These are phyloP conservation scores for Euryodendron excelsum DNA, from an alignment of 148 eudicot genomes.

Conservation along the genomic window DNA sequence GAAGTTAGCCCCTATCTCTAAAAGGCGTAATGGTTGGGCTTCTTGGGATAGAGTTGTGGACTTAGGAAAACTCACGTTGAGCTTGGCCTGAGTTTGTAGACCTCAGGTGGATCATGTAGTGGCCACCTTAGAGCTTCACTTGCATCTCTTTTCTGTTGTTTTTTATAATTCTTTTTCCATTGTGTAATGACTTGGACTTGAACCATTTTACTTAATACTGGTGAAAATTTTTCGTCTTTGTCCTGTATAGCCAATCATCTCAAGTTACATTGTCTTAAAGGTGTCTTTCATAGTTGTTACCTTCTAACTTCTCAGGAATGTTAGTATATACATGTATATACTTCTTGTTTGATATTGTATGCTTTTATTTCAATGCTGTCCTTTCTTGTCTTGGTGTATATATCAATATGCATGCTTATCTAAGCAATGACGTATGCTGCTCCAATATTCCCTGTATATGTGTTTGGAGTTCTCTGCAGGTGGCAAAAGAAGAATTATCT, in stretches of 20 bases:
- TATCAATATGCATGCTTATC: not conserved
- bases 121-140: not conserved
- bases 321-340: not conserved
- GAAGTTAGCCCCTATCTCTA: not conserved
- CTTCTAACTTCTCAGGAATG: not conserved
- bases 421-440: constrained; percentile 6
- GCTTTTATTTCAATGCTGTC: no score
- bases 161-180: no score
- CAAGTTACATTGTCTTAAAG: not conserved
- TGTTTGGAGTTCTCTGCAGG: constrained; percentile 39
- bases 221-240: not conserved
- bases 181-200: no score
- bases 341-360: no score
- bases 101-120: not conserved
- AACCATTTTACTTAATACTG: not conserved
- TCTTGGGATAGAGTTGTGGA: not conserved
- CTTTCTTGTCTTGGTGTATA: not conserved
- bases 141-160: not conserved
- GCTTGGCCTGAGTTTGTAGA: not conserved
- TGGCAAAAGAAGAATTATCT: constrained; percentile 96
- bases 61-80: not conserved
- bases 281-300: not conserved
- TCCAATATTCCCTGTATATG: not conserved
- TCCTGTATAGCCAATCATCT: not conserved
- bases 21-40: not conserved